Base-by-base conservation (phyloP, 2,329 filamentous ascomycete genomes). In the Aaosphaeria arxii region DNA sequence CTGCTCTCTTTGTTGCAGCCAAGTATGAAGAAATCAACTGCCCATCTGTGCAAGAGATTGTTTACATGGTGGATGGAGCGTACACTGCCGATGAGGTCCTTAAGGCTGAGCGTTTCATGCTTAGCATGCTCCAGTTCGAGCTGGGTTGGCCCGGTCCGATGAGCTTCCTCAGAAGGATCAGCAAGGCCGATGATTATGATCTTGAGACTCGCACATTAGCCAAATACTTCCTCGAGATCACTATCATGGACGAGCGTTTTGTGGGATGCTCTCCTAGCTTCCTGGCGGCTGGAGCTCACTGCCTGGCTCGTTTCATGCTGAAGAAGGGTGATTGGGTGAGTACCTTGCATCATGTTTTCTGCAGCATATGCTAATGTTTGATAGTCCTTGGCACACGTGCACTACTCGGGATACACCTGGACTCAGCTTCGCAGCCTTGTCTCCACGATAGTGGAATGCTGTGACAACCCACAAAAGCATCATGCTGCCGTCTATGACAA, bases 1-100 rank as follows among this genome's bases (percentile, higher is more conserved):
- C 94, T 4, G 94, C 94, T 29, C 87, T 99, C 57, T 91, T 97
- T 62, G 86, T 99, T 51, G 94, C 94, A 9, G 89, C 94, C 59
- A 99, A 99, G 74, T 99, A 96, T 67, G 94, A 99, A 72, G 94
- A 99, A 75, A 96, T 99, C 76, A 95, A 96, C 72, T 96, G 91
- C 71, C 94, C 91, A 28, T 96, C 92, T 1, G 85, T 99, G 24
- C 83, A 88, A 52, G 94, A 99, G 76, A 95, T 99, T 63, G 88
- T 96, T 51, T 97, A 92, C 77, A 97, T 99, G 92, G 94, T 99
- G 38, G 94, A 99, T 67, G 83, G 85, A 40, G 91, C 90, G 47
- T 99, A 96, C 73, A 88, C 82, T 3, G 80, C 83, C 11, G 91
- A 96, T 48, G 94, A 97, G 74, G 92, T 99, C 48, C 81, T 97